Evolutionary conservation across 208 protist species (phyloP).

Genomic region (Trypanosoma mega): DNA sequence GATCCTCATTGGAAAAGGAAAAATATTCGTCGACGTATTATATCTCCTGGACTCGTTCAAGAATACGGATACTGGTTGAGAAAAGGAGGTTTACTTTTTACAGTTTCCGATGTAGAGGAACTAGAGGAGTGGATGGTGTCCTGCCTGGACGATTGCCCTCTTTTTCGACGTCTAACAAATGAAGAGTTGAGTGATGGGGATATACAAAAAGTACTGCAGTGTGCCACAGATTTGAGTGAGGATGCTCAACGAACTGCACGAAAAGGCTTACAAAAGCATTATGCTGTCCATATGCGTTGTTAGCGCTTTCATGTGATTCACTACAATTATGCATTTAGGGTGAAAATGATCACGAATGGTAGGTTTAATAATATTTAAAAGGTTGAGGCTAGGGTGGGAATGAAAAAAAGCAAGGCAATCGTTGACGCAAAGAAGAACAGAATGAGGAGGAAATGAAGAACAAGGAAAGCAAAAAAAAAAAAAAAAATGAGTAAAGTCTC

Average conservation of each 20-base stretch:
- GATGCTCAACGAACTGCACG: constrained; percentile 84
- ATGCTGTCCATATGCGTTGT: constrained; percentile 75
- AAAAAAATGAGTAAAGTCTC: too few species aligned
- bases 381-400: too few species aligned
- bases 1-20: constrained; percentile 99
- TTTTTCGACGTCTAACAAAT: constrained; percentile 88
- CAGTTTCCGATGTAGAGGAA: constrained; percentile 94
- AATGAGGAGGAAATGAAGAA: too few species aligned
- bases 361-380: too few species aligned
- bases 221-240: constrained; percentile 73
- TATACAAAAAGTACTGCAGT: constrained; percentile 51
- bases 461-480: too few species aligned
- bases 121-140: constrained; percentile 93
- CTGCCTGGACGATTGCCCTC: constrained; percentile 91
- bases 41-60: constrained; percentile 92
- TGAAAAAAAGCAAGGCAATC: too few species aligned
- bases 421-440: too few species aligned
- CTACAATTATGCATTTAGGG: too few species aligned
- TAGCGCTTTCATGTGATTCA: too few species aligned
- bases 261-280: constrained; percentile 83
- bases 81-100: constrained; percentile 95
- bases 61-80: constrained; percentile 97
- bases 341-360: too few species aligned
- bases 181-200: constrained; percentile 51
- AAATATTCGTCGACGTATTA: constrained; percentile 97